phyloP scores from a whole-genome alignment of 768 basidiomycete species.

The Sporobolomyces roseus region DNA sequence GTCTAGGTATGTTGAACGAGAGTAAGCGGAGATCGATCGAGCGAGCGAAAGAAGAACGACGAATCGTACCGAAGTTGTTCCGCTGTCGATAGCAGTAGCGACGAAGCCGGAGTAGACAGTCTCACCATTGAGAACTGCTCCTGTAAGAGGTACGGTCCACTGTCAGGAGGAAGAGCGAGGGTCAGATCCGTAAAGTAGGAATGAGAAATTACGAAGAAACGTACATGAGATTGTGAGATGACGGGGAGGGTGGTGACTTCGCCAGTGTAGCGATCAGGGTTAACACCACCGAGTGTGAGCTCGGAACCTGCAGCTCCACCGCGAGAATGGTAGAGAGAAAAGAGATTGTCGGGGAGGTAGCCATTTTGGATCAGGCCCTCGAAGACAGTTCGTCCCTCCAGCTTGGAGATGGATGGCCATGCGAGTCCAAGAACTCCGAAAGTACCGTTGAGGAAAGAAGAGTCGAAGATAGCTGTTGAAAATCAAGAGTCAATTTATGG shows the following conservation, averaged over 20 bases:
- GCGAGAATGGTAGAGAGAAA: slow-evolving; percentile 15
- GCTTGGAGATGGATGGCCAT: background rate
- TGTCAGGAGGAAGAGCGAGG: background rate
- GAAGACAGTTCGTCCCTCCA: slow-evolving; percentile 1
- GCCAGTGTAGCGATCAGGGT: background rate
- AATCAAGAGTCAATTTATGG: too few relatives aligned
- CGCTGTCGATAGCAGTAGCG: too few relatives aligned
- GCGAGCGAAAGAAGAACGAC: too few relatives aligned
- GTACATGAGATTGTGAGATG: background rate
- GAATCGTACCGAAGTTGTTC: too few relatives aligned
- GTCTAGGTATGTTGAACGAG: background rate
- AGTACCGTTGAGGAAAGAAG: too few relatives aligned
- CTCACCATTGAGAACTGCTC: background rate
- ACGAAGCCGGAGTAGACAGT: too few relatives aligned
- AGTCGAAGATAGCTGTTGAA: too few relatives aligned
- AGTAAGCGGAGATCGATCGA: background rate
- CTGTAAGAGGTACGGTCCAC: background rate
- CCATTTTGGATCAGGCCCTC: background rate
- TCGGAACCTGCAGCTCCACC: background rate
- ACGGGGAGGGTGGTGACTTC: background rate
- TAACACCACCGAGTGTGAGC: slow-evolving; percentile 9
- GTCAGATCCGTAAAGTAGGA: background rate
- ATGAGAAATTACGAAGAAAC: background rate
- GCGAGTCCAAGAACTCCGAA: background rate
- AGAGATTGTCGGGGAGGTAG: background rate